Evolutionary conservation across 2,329 filamentous ascomycete species (phyloP).

Genomic region (Ophiostoma quercus): DNA sequence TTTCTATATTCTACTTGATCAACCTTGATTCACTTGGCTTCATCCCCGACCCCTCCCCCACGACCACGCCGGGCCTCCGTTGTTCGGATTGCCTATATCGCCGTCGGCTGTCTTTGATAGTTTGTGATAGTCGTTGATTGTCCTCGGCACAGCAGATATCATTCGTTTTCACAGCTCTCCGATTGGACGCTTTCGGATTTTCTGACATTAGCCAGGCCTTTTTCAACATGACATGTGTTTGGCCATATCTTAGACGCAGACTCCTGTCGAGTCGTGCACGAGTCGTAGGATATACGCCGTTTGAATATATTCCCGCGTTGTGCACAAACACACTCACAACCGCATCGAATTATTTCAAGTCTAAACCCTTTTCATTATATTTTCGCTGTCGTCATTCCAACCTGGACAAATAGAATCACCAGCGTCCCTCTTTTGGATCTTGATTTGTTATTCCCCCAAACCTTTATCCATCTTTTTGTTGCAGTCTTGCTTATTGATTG

Average conservation of each 20-base stretch:
- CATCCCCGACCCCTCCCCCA: neutral
- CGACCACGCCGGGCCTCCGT: neutral
- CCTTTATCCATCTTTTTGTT: conserved; percentile 1
- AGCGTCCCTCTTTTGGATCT: neutral
- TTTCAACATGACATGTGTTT: conserved; percentile 6
- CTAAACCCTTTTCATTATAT: neutral
- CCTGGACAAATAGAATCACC: neutral
- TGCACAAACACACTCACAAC: neutral
- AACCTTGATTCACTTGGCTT: neutral
- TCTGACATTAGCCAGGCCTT: neutral
- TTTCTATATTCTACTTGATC: neutral
- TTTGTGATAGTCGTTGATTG: neutral
- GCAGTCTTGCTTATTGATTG: neutral
- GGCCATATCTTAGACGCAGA: neutral
- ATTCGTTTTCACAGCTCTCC: neutral
- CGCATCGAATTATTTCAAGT: neutral
- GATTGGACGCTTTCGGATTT: neutral
- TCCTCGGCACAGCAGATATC: neutral
- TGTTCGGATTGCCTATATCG: conserved; percentile 8
- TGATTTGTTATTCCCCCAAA: neutral
- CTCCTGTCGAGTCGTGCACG: neutral
- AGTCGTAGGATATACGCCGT: neutral
- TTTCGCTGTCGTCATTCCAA: neutral
- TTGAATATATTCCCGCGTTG: neutral
- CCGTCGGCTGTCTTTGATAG: neutral